These are phyloP conservation scores for Thraustochytrium striatum DNA, from an alignment of 352 stramenopile species.

Conservation along the genomic window DNA sequence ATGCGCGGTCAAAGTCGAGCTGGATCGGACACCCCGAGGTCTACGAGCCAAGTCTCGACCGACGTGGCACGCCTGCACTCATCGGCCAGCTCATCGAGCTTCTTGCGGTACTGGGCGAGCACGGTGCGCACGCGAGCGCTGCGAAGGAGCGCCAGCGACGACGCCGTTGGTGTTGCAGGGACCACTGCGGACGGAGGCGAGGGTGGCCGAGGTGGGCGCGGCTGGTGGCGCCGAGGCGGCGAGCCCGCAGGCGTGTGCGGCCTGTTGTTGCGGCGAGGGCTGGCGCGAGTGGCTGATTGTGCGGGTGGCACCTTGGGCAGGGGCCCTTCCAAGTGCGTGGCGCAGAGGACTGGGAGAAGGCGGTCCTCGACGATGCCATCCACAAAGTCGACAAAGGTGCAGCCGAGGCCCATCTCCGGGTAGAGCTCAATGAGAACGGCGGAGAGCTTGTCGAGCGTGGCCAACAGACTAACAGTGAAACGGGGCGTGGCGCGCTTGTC, in stretches of 20 bases:
- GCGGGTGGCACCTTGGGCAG: neutral
- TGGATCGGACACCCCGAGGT: too few relatives aligned
- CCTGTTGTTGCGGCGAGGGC: neutral
- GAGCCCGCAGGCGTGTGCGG: neutral
- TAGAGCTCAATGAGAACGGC: slow-evolving; percentile 32
- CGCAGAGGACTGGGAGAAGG: neutral
- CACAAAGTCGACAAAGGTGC: slow-evolving; percentile 45
- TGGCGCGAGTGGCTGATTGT: neutral
- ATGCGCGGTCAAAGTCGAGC: too few relatives aligned
- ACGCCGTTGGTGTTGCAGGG: too few relatives aligned
- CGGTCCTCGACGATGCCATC: neutral
- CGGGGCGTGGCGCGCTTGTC: neutral
- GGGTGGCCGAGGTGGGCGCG: neutral
- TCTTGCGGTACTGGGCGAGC: too few relatives aligned
- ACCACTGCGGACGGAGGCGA: neutral
- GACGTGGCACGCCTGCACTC: too few relatives aligned
- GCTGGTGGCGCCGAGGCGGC: neutral
- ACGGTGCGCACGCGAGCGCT: too few relatives aligned
- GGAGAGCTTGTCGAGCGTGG: neutral
- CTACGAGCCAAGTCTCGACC: too few relatives aligned
- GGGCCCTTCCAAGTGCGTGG: neutral
- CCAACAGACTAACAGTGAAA: neutral
- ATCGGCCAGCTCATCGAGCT: too few relatives aligned
- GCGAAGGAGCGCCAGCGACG: too few relatives aligned
- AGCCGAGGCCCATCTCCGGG: slow-evolving; percentile 21